Conservation (phyloP, 371 early-diverging fungal species). For the Haplosporangium sp. region DNA sequence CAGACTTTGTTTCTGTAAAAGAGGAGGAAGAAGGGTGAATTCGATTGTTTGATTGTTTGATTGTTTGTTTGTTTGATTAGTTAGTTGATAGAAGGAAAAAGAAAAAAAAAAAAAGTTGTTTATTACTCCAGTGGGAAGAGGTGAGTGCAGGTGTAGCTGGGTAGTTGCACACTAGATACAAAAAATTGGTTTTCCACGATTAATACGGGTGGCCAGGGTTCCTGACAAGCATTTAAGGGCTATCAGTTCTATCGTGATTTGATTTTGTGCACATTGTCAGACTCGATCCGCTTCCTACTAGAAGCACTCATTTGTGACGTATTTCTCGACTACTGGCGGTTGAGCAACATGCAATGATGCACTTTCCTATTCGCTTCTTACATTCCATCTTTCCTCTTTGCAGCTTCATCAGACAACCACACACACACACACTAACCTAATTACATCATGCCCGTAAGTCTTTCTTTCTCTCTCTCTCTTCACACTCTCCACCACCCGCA, state of each 20-base stretch:
- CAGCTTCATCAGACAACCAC: neutral
- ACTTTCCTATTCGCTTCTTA: neutral
- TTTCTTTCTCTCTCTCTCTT: neutral
- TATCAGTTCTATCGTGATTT: too few species aligned
- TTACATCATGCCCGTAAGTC: conserved; percentile 35
- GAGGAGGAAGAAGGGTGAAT: neutral
- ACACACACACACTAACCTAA: neutral
- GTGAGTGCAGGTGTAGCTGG: neutral
- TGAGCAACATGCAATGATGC: neutral
- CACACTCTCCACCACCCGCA: too few species aligned
- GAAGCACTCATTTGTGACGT: neutral
- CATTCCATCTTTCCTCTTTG: neutral
- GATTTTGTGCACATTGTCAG: too few species aligned
- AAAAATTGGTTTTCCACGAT: neutral
- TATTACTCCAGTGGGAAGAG: neutral
- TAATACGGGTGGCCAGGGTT: too few species aligned
- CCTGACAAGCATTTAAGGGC: too few species aligned
- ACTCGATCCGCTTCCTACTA: neutral
- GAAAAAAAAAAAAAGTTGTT: neutral
- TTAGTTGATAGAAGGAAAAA: neutral
- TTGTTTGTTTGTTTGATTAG: neutral
- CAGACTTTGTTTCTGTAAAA: neutral
- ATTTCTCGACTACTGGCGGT: neutral
- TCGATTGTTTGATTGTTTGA: too few species aligned
- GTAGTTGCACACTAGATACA: neutral